Evolutionary conservation across 352 stramenopile species (phyloP).

Genomic region (Phytophthora tubulina): DNA sequence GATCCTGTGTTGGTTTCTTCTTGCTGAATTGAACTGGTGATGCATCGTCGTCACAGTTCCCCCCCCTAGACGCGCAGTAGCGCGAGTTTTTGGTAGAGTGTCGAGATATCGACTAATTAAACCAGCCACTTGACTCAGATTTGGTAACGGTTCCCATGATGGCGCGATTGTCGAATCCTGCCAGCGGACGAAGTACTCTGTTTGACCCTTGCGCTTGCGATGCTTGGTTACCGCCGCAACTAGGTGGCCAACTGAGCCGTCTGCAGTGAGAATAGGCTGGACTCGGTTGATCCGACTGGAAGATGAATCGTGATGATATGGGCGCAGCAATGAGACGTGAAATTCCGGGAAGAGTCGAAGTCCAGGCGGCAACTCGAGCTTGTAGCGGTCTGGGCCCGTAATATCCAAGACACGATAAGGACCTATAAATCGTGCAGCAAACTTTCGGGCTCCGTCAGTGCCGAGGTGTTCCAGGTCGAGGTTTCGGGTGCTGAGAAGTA

Average conservation of each 20-base stretch:
- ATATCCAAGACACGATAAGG: neutral
- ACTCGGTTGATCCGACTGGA: neutral
- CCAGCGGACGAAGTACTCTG: neutral
- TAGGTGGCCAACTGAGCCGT: slow-evolving; percentile 5
- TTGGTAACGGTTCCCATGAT: slow-evolving; percentile 9
- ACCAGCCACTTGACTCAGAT: neutral
- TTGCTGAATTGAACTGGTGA: neutral
- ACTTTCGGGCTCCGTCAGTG: slow-evolving; percentile 5
- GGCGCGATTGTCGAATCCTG: neutral
- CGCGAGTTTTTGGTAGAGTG: neutral
- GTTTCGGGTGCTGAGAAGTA: neutral
- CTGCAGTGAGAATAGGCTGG: neutral
- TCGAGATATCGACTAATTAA: slow-evolving; percentile 11
- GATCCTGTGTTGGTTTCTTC: too few relatives aligned
- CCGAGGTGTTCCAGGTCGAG: slow-evolving; percentile 4
- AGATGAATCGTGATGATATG: neutral
- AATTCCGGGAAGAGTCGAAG: slow-evolving; percentile 3
- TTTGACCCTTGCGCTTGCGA: neutral
- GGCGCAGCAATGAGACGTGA: slow-evolving; percentile 1
- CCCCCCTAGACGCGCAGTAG: slow-evolving; percentile 19
- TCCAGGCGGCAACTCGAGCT: neutral
- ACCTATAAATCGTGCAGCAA: slow-evolving; percentile 7
- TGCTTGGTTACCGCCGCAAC: neutral
- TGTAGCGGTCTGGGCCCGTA: neutral
- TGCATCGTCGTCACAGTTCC: slow-evolving; percentile 7